Base-by-base conservation (phyloP, 805 yeast genomes). In the Cyberlindnera maclurae region DNA sequence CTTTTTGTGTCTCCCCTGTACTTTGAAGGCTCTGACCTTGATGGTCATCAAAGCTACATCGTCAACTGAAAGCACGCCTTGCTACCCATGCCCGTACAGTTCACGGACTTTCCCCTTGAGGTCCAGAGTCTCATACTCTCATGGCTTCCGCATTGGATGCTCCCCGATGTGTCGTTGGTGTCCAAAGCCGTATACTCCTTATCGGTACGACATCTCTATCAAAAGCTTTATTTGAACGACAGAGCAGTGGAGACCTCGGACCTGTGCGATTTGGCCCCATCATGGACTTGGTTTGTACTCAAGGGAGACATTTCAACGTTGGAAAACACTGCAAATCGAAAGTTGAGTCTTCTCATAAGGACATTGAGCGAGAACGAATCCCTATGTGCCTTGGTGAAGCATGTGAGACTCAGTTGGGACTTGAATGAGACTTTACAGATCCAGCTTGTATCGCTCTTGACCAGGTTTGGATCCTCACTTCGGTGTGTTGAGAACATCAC, bases 401-500 rank as follows among this genome's bases (percentile, higher is more conserved):
- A 68, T 59, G 57, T 67, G 3, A 47, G 71, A 38, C 54, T 67
- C 29, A 67, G 66, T 43, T 67, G 71, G 71, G 71, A 67, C 49
- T 46, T 66, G 22, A 60, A 61, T 37, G 39, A 60, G 2, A 31
- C 30, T 1, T 38, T 56, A 12, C 71, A 66, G 43, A 52, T 40
- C 32, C 37, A 40, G 13, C 52, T 67, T n/a, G 38, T 66, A 4
- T 38, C 40, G 4, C 26, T 58, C 4, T 35, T 66, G 10, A 52
- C 64, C 17, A 40, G 47, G 4, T 38, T 52, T 18, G 61, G 63
- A 3, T 41, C 46, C 22, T 55, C 64, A 15, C 43, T 66, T 12
- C 50, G 50, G 35, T 43, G 65, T 28, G 40, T 67, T 29, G 71
- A 67, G 47, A 67, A 66, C 44, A 59, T 67, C 10, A 66, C 69